Percentiles rank a stretch among this genome's conserved stretches.
Evolutionary conservation across 768 basidiomycete species (phyloP).

Genomic region (Galerina sulciceps): DNA sequence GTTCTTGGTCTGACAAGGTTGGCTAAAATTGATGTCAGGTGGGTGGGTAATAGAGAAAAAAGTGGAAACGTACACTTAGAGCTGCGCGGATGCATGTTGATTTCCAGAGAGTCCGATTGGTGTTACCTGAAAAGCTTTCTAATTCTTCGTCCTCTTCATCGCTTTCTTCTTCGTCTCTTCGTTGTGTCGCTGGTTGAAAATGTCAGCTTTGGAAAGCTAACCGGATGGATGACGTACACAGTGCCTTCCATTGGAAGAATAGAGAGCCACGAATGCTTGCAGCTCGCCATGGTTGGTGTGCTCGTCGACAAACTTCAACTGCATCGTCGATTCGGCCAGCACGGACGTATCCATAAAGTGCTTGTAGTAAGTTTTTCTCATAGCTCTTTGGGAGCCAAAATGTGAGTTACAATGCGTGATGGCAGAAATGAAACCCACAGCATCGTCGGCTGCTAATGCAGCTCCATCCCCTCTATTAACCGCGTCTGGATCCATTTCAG

Average conservation of each 20-base stretch:
- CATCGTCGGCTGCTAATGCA: slow-evolving; percentile 75
- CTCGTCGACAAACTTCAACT: slow-evolving; percentile 76
- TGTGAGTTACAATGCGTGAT: background rate
- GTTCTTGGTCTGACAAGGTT: slow-evolving; percentile 69
- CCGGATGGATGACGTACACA: slow-evolving; percentile 50
- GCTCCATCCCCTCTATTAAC: slow-evolving; percentile 61
- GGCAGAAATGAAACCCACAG: slow-evolving; percentile 49
- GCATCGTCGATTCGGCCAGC: slow-evolving; percentile 88
- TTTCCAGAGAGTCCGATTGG: slow-evolving; percentile 85
- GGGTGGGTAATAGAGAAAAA: background rate
- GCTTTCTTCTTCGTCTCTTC: slow-evolving; percentile 53
- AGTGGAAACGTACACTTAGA: slow-evolving; percentile 57
- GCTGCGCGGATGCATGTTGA: slow-evolving; percentile 80
- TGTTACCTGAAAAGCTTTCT: slow-evolving; percentile 75
- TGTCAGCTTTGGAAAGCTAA: background rate
- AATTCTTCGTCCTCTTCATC: slow-evolving; percentile 46
- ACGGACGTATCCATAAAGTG: slow-evolving; percentile 81
- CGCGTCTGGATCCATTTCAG: slow-evolving; percentile 83
- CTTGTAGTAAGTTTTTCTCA: slow-evolving; percentile 77
- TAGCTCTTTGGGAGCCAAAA: slow-evolving; percentile 55
- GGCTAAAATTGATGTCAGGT: slow-evolving; percentile 35
- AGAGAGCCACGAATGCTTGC: slow-evolving; percentile 86
- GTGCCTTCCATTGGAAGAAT: slow-evolving; percentile 74
- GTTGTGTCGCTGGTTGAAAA: slow-evolving; percentile 32
- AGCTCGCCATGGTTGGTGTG: slow-evolving; percentile 91